These are phyloP conservation scores for Pezicula neosporulosa DNA, from an alignment of 2,329 filamentous ascomycete genomes.

Conservation along the genomic window DNA sequence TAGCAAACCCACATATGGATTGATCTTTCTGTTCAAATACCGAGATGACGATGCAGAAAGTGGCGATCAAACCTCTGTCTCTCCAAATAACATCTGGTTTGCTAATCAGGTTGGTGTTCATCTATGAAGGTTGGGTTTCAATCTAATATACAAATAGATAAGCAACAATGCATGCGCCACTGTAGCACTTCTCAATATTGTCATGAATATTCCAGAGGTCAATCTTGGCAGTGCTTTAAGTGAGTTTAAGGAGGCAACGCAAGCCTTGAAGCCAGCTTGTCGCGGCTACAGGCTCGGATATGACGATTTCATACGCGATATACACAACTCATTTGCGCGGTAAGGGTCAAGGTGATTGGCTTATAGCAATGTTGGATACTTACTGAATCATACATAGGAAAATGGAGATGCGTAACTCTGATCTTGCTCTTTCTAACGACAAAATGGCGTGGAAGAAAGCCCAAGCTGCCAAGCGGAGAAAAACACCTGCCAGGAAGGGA, in stretches of 20 bases:
- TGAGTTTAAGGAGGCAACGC: constrained; percentile 71
- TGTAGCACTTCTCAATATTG: constrained; percentile 87
- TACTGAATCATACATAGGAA: constrained; percentile 42
- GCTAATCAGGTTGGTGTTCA: constrained; percentile 70
- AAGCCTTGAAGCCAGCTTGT: constrained; percentile 63
- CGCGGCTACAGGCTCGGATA: constrained; percentile 73
- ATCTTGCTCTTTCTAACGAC: constrained; percentile 61
- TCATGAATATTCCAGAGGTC: constrained; percentile 74
- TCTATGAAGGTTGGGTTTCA: not conserved
- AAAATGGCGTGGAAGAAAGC: constrained; percentile 28
- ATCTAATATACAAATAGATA: constrained; percentile 46
- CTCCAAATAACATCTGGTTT: constrained; percentile 77
- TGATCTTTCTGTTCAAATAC: constrained; percentile 87
- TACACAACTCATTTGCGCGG: constrained; percentile 87
- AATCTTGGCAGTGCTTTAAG: constrained; percentile 67
- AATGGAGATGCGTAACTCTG: constrained; percentile 71
- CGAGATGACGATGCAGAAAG: constrained; percentile 41
- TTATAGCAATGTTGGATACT: not conserved
- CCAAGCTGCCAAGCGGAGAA: constrained; percentile 27
- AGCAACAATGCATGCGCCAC: constrained; percentile 85
- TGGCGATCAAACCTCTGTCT: constrained; percentile 50
- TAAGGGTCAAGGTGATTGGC: constrained; percentile 26
- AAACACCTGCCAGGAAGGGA: constrained; percentile 14
- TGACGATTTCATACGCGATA: constrained; percentile 71
- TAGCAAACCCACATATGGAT: constrained; percentile 72